These are phyloP conservation scores for Nicotiana tabacum DNA, from an alignment of 257 asterid species.

Conservation along the genomic window DNA sequence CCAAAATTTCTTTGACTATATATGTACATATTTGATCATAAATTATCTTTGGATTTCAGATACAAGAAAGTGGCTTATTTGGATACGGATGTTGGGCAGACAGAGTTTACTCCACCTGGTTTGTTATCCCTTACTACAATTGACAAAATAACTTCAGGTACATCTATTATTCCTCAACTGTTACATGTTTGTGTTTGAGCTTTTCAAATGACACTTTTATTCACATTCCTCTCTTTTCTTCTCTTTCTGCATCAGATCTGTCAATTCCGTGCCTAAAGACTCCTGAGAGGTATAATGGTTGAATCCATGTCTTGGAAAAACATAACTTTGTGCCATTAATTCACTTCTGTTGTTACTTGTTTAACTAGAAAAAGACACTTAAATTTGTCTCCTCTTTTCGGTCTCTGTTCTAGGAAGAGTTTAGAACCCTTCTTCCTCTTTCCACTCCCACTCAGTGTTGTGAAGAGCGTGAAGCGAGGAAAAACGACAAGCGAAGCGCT, in stretches of 20 bases:
- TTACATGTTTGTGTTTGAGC: neutral
- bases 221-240: slow-evolving; percentile 8
- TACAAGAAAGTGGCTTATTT: slow-evolving; percentile 81
- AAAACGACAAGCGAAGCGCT: too few species aligned
- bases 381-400: neutral
- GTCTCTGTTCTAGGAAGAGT: neutral
- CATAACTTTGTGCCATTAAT: neutral
- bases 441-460: neutral
- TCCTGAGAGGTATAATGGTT: slow-evolving; percentile 68
- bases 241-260: slow-evolving; percentile 50
- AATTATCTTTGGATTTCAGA: slow-evolving; percentile 33
- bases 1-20: neutral
- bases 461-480: too few species aligned
- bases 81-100: slow-evolving; percentile 97
- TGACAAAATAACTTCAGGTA: slow-evolving; percentile 74
- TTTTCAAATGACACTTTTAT: slow-evolving; percentile 1
- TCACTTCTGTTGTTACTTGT: neutral
- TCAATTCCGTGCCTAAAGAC: slow-evolving; percentile 79
- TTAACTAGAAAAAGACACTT: neutral
- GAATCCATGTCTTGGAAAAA: neutral
- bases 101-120: slow-evolving; percentile 94
- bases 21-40: neutral
- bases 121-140: slow-evolving; percentile 66
- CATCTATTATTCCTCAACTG: neutral
- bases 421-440: neutral